Base-by-base conservation (phyloP, 495 filamentous ascomycete species). In the Rostrohypoxylon terebratum region DNA sequence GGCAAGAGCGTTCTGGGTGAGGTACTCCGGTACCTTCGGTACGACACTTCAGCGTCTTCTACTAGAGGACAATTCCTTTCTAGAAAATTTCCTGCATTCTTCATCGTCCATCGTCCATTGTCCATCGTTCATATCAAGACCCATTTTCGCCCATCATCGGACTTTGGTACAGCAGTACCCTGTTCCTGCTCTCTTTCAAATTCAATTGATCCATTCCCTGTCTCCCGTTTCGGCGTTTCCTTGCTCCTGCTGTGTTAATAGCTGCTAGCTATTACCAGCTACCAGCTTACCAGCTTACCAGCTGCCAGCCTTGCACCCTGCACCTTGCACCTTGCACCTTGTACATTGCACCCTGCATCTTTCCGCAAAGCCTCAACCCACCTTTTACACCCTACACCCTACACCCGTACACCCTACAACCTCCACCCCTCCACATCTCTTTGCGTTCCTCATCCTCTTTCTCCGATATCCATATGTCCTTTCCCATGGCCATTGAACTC, bases 341-440 rank as follows among this genome's bases (percentile, higher is more conserved):
- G 38, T 13, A 42, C 14, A 11, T 42, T 42, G 28, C n/a, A 28
- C 28, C 28, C 6, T 28, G 28, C 28, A 28, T 45, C 66, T 40
- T 61, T 69, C 28, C 58, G 53, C 54, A 73, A 64, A 68, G 66
- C 60, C 45, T 70, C 66, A 68, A 73, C 54, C 48, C 38, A 57
- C 14, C 25, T 31, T n/a, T n/a, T 11, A 9, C 44, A 28, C 40
- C 38, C 63, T 34, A 28, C 28, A 28, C 28, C 28, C 28, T 42
- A 53, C 20, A 42, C 42, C 42, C 42, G n/a, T 11, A 9, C 44
- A 28, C 40, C 38, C 63, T 34, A 28, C 28, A 28, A 3, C 28
- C 28, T 42, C 63, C 20, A 42, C 42, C 42, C 42, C 36, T 42
- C 28, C 55, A 38, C n/a, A 7, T 57, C 11, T 34, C 54, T 3